Evolutionary conservation across 2,329 filamentous ascomycete species (phyloP), one percentile per base, ranked within the genome.

Genomic region (Ascochyta lentis): DNA sequence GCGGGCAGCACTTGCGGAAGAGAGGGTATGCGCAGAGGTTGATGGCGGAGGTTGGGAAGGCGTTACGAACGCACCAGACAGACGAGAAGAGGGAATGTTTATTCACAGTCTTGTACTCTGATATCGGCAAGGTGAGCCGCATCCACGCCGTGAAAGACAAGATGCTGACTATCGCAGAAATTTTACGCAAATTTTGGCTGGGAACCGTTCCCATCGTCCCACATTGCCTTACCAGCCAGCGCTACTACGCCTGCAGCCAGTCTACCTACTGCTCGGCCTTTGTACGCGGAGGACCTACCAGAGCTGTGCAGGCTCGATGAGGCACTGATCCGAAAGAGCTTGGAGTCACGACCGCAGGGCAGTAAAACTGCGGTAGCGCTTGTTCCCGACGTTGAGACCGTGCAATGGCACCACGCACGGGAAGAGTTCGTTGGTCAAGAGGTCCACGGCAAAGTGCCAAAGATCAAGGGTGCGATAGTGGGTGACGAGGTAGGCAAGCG

Each of bases 31-130:
- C 91, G 0, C 84, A 84, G 54, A 83, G 88, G 53, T 91, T 97
- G 91, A 86, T 97, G 78, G 77, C 75, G 38, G 86, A 93, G 64
- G 71, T 95, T 33, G 86, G 83, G 4, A 76, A 78, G 46, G 78
- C 76, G 49, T 67, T 87, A 38, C 78, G 80, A 59, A 81, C 76
- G 3, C 83, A 83, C 77, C 82, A 86, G 63, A 76, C 78, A 54
- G 69, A n/a, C 48, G 61, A 61, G 38, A 73, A 77, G 4, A 60
- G 41, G 68, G 13, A 70, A 70, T 81, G 72, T 60, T 75, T 85
- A 13, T 95, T 94, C 74, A 93, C 90, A 0, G 84, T 96, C 7
- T 81, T 97, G 8, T 96, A 88, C 76, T 96, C 92, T 8, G 91
- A 96, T 67, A 92, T 96, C 61, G 91, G 93, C 19, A 80, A 63